These are phyloP conservation scores for Xanthoconium stramineum DNA, from an alignment of 768 basidiomycete genomes.

Conservation along the genomic window DNA sequence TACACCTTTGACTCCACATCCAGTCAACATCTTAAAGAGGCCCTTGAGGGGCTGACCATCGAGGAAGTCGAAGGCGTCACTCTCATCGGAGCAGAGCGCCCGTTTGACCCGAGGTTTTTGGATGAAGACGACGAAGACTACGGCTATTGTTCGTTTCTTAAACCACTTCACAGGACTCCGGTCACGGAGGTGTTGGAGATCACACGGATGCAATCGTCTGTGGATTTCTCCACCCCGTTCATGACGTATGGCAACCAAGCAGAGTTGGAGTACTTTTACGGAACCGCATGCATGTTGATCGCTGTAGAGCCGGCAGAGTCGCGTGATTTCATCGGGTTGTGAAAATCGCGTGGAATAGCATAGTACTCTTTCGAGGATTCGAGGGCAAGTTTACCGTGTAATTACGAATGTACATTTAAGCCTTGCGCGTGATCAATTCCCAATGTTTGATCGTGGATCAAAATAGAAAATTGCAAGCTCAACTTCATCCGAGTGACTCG, in stretches of 20 bases:
- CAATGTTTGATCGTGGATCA: too few relatives aligned
- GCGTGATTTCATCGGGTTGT: not conserved
- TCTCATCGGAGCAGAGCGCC: not conserved
- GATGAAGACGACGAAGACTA: not conserved
- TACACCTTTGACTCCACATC: rapidly evolving
- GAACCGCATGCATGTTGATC: conserved; percentile 15
- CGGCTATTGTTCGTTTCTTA: not conserved
- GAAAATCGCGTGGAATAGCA: too few relatives aligned
- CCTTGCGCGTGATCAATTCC: too few relatives aligned
- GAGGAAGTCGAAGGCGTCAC: conserved; percentile 1
- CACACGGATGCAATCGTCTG: too few relatives aligned
- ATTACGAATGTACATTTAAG: too few relatives aligned
- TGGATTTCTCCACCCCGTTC: too few relatives aligned
- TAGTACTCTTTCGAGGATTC: too few relatives aligned
- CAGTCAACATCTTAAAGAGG: not conserved
- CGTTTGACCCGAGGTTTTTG: not conserved
- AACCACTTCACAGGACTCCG: not conserved
- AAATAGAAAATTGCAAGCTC: too few relatives aligned
- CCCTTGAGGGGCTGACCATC: not conserved
- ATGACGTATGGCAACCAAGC: not conserved
- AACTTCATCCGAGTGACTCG: too few relatives aligned
- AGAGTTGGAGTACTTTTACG: conserved; percentile 7
- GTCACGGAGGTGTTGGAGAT: not conserved
- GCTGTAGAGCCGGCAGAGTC: not conserved
- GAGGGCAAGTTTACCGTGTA: too few relatives aligned